Base-by-base conservation (phyloP, 352 stramenopile species). In the Globisporangium irregulare region DNA sequence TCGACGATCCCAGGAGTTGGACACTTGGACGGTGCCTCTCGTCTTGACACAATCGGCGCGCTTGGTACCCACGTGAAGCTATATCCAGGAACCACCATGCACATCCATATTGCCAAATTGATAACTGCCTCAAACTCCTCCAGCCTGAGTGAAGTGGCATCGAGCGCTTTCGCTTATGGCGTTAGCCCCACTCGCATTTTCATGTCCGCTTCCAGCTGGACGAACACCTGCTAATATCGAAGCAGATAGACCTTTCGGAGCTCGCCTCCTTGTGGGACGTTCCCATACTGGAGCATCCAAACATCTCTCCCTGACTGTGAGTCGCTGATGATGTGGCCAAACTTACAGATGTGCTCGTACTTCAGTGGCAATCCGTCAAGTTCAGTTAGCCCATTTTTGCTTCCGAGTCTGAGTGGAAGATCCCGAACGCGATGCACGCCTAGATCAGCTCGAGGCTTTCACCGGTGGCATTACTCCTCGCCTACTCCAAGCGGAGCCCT, bases 381-480 rank as follows among this genome's bases (percentile, higher is more conserved):
- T 74, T 69, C 32, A 81, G 67, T 43, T 74, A 67, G 18, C 66
- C 46, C 3, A 86, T 63, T 24, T 61, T 63, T 1, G 62, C 73
- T 2, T 62, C 51, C 4, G 76, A 79, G 56, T 84, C 76, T 0
- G 64, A 67, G 34, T 87, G 79, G 64, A 87, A 82, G 0, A 80
- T 68, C 20, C 67, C 77, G 41, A 78, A 65, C 41, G 72, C 78
- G 59, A 87, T 77, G 75, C 76, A 84, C 15, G 65, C 69, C 75
- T 73, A 82, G 12, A 80, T 27, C 32, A 78, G 22, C 3, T 53
- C 56, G 25, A 22, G 22, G 48, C 5, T 27, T 24, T 22, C 48
- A 29, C 18, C 18, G 7, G 6, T 53, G 46, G 18, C 18, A 10
- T 3, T 22, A 53, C 18, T n/a, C 6, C 22, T 0, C 9, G 18